Evolutionary conservation across 192 early-diverging fungal genomes (phyloP), one percentile per base, ranked within the genome.

Genomic region (Podila epicladia): DNA sequence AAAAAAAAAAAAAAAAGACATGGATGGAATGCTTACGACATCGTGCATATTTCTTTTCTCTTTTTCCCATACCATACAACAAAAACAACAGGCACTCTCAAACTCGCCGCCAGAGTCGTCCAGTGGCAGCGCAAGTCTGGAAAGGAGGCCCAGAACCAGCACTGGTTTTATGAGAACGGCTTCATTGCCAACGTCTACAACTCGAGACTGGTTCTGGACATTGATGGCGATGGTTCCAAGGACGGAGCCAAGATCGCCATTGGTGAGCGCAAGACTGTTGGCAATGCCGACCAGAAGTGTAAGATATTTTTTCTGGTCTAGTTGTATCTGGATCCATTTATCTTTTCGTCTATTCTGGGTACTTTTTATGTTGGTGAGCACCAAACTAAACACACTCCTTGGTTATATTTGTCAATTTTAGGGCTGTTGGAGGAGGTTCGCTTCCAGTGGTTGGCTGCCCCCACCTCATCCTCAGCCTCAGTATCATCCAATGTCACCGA

Each of bases 181-280:
- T 79, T 79, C 65, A 79, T 79, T 48, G 76, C 76, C 70, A 79
- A 79, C 32, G 76, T 79, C 53, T 79, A 79, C 70, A 79, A 79
- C 48, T 79, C 76, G 8, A 64, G 76, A 31, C 70, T 72, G n/a
- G 76, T 79, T 37, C 37, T 79, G 65, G 76, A 79, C 50, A 79
- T 79, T 58, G 76, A 79, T 48, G 76, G 76, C 26, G 76, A 79
- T 57, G 76, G 76, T 26, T 64, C 76, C 24, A 79, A 79, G 58
- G 76, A 79, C 61, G 76, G 76, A 32, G 76, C 76, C 65, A 79
- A 79, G 61, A 79, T 79, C 58, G 76, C 76, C n/a, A 58, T 79
- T 24, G 76, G 76, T 24, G 76, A 79, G 55, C 76, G 76, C 65
- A 79, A 79, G 62, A 33, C 61, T 49, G 48, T 37, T 26, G 24